Conservation (phyloP, 805 yeast genomes). For the Wickerhamiella siamensis region DNA sequence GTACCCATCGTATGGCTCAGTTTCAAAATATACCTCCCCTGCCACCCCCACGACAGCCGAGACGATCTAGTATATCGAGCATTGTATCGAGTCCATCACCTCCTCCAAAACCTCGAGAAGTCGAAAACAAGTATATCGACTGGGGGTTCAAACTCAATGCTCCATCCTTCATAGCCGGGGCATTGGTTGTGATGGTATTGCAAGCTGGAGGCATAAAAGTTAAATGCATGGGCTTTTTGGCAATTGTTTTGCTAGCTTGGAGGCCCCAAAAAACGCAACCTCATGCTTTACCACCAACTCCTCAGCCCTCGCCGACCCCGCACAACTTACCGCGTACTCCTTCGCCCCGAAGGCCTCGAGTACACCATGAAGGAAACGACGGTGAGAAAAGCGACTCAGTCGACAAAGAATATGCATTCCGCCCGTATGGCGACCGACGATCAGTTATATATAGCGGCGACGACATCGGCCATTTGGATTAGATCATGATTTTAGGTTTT, state of each 20-base stretch:
- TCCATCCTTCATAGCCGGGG: neutral
- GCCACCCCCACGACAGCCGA: neutral
- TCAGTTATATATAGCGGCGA: neutral
- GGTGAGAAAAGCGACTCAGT: neutral
- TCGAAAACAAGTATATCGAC: neutral
- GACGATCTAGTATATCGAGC: neutral
- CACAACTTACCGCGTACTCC: no score
- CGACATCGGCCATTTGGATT: neutral
- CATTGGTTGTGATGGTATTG: neutral
- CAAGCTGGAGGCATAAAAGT: neutral
- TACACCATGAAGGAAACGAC: neutral
- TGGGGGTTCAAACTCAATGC: neutral
- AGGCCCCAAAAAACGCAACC: no score
- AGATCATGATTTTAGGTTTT: neutral
- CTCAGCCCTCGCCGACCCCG: no score
- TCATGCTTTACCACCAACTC: neutral
- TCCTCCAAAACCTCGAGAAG: neutral
- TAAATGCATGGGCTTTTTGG: no score
- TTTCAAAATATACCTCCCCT: neutral
- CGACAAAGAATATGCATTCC: neutral
- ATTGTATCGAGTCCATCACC: neutral
- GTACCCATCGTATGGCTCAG: no score
- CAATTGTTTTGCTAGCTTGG: no score
- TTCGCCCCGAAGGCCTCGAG: no score
- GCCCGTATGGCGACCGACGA: neutral